Evolutionary conservation across 768 basidiomycete species (phyloP).

Genomic region (Porphyrellus cyaneotinctus): DNA sequence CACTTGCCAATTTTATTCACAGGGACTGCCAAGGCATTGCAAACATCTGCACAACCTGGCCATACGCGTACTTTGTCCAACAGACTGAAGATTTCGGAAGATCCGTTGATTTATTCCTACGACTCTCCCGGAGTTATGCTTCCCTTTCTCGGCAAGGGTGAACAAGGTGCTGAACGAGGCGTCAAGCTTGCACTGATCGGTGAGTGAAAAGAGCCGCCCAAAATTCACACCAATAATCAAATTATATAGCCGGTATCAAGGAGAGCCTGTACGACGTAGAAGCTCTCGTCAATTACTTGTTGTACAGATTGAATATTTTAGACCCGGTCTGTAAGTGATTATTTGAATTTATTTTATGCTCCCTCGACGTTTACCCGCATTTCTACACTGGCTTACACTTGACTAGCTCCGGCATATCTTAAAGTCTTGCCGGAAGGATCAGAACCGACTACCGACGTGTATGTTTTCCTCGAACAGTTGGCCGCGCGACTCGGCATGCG

Average conservation of each 20-base stretch:
- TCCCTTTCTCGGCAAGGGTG: constrained; percentile 85
- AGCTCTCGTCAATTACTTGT: constrained; percentile 77
- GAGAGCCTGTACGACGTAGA: constrained; percentile 87
- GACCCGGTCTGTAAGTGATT: constrained; percentile 58
- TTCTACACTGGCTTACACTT: neutral
- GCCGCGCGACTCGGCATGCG: constrained; percentile 80
- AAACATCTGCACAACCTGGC: constrained; percentile 86
- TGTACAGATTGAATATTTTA: constrained; percentile 79
- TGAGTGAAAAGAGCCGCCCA: constrained; percentile 39
- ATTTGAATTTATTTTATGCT: neutral
- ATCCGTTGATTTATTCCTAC: constrained; percentile 86
- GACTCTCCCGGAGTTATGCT: constrained; percentile 98
- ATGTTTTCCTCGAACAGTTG: constrained; percentile 64
- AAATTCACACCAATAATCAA: constrained; percentile 5
- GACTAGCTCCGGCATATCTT: constrained; percentile 67
- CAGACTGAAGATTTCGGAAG: constrained; percentile 75
- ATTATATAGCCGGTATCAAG: constrained; percentile 79
- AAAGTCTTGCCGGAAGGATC: constrained; percentile 52
- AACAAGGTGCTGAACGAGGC: constrained; percentile 83
- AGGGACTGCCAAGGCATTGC: constrained; percentile 85
- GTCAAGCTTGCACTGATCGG: constrained; percentile 92
- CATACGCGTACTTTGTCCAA: constrained; percentile 87
- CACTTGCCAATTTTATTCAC: constrained; percentile 6
- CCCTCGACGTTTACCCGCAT: no score
- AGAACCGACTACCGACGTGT: constrained; percentile 55